Percentiles rank a stretch among this genome's conserved stretches.
Evolutionary conservation across 768 basidiomycete species (phyloP).

Genomic region (Pulveroboletus ravenelii): DNA sequence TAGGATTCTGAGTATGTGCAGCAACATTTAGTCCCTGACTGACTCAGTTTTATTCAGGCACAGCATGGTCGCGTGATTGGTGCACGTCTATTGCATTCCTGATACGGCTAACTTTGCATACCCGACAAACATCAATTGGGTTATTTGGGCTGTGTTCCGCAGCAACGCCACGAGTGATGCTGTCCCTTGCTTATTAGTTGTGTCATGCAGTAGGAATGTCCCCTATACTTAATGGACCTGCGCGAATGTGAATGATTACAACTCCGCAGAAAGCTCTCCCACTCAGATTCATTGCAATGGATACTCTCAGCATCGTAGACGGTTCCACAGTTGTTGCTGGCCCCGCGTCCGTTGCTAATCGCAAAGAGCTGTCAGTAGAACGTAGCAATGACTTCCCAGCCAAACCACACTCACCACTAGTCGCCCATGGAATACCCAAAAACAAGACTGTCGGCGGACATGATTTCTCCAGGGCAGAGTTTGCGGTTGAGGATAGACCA

Average conservation of each 20-base stretch:
- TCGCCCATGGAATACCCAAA: constrained; percentile 12
- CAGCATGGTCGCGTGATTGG: too few relatives aligned
- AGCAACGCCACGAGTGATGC: background rate
- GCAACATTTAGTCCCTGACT: too few relatives aligned
- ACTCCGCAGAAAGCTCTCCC: background rate
- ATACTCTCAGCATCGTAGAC: constrained; percentile 38
- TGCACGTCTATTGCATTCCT: too few relatives aligned
- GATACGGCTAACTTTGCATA: too few relatives aligned
- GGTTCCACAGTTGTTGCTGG: constrained; percentile 45
- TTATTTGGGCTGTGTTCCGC: background rate
- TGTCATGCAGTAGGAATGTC: background rate
- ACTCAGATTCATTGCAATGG: constrained; percentile 13
- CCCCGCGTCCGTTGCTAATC: constrained; percentile 20
- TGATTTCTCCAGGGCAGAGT: constrained; percentile 47
- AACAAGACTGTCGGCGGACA: constrained; percentile 17
- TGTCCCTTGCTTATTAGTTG: too few relatives aligned
- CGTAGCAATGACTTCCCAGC: constrained; percentile 17
- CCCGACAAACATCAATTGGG: too few relatives aligned
- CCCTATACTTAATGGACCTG: too few relatives aligned
- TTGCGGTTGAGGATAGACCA: constrained; percentile 51
- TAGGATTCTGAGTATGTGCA: too few relatives aligned
- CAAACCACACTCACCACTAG: constrained; percentile 13
- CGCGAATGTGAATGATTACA: too few relatives aligned
- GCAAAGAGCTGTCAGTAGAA: constrained; percentile 21
- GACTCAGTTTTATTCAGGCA: too few relatives aligned